Evolutionary conservation across 345 rosid genomes (phyloP).

Genomic region (Acer negundo): DNA sequence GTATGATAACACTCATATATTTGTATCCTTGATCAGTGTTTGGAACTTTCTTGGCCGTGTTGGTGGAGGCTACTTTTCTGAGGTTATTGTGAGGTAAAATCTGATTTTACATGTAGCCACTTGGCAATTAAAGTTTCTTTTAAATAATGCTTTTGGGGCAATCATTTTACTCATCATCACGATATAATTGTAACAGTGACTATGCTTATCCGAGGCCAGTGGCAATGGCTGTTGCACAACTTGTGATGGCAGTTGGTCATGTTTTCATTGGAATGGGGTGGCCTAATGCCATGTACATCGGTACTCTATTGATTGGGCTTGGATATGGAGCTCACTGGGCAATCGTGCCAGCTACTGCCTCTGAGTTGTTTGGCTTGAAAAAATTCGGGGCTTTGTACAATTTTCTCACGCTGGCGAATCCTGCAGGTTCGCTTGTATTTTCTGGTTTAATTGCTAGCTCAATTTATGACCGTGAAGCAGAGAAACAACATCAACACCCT

Average conservation of each 20-base stretch:
- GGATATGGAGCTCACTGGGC: constrained; percentile 99
- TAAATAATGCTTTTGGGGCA: background rate
- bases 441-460: constrained; percentile 90
- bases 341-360: constrained; percentile 94
- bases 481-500: constrained; percentile 58
- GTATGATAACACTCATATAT: constrained; percentile 75
- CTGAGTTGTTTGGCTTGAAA: constrained; percentile 93
- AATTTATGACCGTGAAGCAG: constrained; percentile 91
- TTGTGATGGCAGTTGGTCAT: constrained; percentile 89
- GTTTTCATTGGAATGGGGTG: constrained; percentile 87
- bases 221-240: constrained; percentile 82
- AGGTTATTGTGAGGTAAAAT: constrained; percentile 78
- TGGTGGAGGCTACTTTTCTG: constrained; percentile 96
- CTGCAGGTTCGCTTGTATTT: constrained; percentile 92
- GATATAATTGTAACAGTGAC: constrained; percentile 48
- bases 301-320: constrained; percentile 86
- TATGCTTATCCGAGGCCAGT: constrained; percentile 87
- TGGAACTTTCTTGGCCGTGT: constrained; percentile 98
- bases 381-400: constrained; percentile 94
- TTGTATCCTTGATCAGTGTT: constrained; percentile 95
- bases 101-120: background rate
- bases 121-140: background rate
- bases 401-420: constrained; percentile 94
- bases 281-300: constrained; percentile 91
- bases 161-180: constrained; percentile 16